A percentile compares a stretch with the other conserved stretches of the same genome.
phyloP scores from a whole-genome alignment of 2,329 filamentous ascomycete genomes.

The Colletotrichum sp. region DNA sequence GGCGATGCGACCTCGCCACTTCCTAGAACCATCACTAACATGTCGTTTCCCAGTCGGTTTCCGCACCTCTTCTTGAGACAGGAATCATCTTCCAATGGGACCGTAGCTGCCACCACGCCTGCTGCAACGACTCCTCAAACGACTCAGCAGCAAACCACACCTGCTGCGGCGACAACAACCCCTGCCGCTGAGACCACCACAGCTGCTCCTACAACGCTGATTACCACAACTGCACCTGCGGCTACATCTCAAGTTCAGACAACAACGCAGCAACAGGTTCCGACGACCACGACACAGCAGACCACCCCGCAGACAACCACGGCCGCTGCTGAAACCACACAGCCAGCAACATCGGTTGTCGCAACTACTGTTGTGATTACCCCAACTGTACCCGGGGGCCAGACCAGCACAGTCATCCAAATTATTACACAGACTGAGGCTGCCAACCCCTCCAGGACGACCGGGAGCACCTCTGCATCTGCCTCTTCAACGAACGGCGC shows the following conservation, averaged over 20 bases:
- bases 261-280: conserved; percentile 11
- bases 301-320: background rate
- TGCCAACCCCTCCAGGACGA: background rate
- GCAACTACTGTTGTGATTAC: conserved; percentile 10
- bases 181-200: conserved; percentile 1
- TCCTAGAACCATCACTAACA: conserved; percentile 28
- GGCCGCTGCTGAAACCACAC: background rate
- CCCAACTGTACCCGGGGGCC: conserved; percentile 15
- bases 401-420: conserved; percentile 26
- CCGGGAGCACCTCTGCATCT: conserved; percentile 29
- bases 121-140: conserved; percentile 2
- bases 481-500: conserved; percentile 31
- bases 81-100: conserved; percentile 25
- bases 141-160: background rate
- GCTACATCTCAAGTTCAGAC: conserved; percentile 2
- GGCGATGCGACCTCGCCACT: background rate
- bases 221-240: conserved; percentile 19
- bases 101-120: conserved; percentile 11
- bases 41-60: conserved; percentile 27
- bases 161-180: background rate
- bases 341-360: background rate
- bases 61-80: conserved; percentile 28
- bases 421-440: conserved; percentile 26
- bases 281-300: background rate
- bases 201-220: conserved; percentile 18